Percentiles rank a stretch among this genome's conserved stretches.
Conservation (phyloP, 1,284 basidiomycete genomes). For the Wallemia hederae region DNA sequence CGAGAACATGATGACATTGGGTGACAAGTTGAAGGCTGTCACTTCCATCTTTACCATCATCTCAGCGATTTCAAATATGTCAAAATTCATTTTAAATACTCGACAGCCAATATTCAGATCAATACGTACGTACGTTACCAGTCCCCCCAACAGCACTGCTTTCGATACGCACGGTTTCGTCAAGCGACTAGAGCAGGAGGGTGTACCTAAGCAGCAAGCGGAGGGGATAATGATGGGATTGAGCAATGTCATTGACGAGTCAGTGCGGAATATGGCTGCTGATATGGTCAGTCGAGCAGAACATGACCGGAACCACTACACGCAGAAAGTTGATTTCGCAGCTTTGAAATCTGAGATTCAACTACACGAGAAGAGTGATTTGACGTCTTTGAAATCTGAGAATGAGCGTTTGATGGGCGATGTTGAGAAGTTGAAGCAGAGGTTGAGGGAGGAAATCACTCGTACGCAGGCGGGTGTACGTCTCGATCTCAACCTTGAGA, state of each 20-base stretch:
- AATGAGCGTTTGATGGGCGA: constrained; percentile 74
- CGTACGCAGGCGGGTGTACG: constrained; percentile 80
- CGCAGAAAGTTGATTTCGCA: constrained; percentile 71
- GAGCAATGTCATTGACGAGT: constrained; percentile 83
- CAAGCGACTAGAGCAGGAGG: constrained; percentile 55
- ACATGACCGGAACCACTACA: constrained; percentile 29
- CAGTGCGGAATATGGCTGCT: constrained; percentile 67
- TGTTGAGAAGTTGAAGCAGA: constrained; percentile 85
- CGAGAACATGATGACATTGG: too few relatives aligned
- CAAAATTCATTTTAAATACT: background rate
- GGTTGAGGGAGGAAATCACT: constrained; percentile 67
- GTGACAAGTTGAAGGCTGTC: too few relatives aligned
- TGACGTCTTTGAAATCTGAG: constrained; percentile 80
- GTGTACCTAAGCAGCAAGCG: constrained; percentile 57
- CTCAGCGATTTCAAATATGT: too few relatives aligned
- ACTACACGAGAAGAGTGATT: constrained; percentile 88
- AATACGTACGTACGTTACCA: background rate
- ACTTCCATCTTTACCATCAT: too few relatives aligned
- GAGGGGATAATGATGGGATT: constrained; percentile 85
- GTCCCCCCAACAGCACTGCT: constrained; percentile 26
- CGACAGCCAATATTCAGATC: background rate
- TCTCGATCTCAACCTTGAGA: constrained; percentile 85
- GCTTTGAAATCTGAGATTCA: constrained; percentile 89
- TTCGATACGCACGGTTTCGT: constrained; percentile 90
- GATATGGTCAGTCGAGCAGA: constrained; percentile 81